phyloP scores from a whole-genome alignment of 805 yeast species.

The Kazachstania psychrophila region DNA sequence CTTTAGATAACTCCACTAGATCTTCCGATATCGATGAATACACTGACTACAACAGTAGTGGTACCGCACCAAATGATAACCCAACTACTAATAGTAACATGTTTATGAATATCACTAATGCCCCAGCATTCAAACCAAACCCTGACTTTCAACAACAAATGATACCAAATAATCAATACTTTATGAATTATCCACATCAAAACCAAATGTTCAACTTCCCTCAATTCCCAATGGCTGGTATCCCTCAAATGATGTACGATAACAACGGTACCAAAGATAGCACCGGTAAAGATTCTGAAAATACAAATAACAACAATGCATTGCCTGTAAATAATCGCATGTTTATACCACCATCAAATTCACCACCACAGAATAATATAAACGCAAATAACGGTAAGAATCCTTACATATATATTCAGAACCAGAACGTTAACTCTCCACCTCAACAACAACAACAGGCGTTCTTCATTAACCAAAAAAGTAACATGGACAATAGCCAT shows the following conservation, averaged over 20 bases:
- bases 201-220: conserved; percentile 6
- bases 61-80: conserved; percentile 5
- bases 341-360: conserved; percentile 9
- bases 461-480: background rate
- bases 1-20: conserved; percentile 4
- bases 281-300: conserved; percentile 1
- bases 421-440: conserved; percentile 1
- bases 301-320: conserved; percentile 4
- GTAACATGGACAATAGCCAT: conserved; percentile 2
- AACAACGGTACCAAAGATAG: conserved; percentile 3
- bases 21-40: conserved; percentile 4
- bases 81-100: conserved; percentile 1
- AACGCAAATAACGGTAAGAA: background rate
- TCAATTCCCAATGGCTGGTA: conserved; percentile 5
- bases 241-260: conserved; percentile 7
- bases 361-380: conserved; percentile 6
- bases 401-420: conserved; percentile 5
- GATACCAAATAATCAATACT: conserved; percentile 3
- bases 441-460: background rate
- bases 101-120: conserved; percentile 19
- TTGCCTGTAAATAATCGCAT: conserved; percentile 8
- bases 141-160: background rate
- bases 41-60: conserved; percentile 4
- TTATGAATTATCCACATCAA: conserved; percentile 5
- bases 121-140: conserved; percentile 24